Percentiles rank a stretch among this genome's conserved stretches.
Evolutionary conservation across 2,329 filamentous ascomycete genomes (phyloP).

Genomic region (Talaromyces verruculosus): DNA sequence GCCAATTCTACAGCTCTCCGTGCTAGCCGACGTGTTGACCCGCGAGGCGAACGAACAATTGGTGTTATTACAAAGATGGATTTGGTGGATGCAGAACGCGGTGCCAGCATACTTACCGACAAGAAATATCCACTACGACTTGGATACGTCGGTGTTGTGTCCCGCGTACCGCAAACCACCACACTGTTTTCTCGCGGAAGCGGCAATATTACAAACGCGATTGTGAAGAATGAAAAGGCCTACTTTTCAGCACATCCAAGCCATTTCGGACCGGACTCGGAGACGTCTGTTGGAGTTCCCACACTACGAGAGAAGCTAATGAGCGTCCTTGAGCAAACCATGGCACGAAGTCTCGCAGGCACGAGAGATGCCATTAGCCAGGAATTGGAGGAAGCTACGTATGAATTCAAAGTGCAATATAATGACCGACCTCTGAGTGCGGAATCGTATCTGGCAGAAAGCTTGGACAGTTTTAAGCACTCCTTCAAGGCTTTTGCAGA

Average conservation of each 20-base stretch:
- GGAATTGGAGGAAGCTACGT: conserved; percentile 93
- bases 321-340: conserved; percentile 93
- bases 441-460: conserved; percentile 94
- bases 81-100: conserved; percentile 79
- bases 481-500: conserved; percentile 94
- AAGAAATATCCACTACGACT: conserved; percentile 92
- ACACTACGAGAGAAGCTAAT: conserved; percentile 93
- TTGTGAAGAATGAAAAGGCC: conserved; percentile 81
- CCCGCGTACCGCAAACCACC: conserved; percentile 66
- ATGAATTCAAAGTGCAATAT: conserved; percentile 99
- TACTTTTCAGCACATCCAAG: conserved; percentile 82
- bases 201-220: conserved; percentile 74
- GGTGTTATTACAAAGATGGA: conserved; percentile 99
- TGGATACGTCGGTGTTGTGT: conserved; percentile 94
- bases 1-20: conserved; percentile 92
- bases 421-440: conserved; percentile 93
- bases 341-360: conserved; percentile 85
- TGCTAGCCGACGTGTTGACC: conserved; percentile 87
- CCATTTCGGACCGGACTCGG: conserved; percentile 72
- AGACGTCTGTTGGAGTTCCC: conserved; percentile 76
- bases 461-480: conserved; percentile 94
- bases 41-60: conserved; percentile 91
- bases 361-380: conserved; percentile 92
- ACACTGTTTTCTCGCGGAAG: conserved; percentile 82
- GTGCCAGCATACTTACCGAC: conserved; percentile 75